Percentiles rank a stretch among this genome's conserved stretches.
Evolutionary conservation across 345 rosid species (phyloP).

Genomic region (Excoecaria cochinchinensis): DNA sequence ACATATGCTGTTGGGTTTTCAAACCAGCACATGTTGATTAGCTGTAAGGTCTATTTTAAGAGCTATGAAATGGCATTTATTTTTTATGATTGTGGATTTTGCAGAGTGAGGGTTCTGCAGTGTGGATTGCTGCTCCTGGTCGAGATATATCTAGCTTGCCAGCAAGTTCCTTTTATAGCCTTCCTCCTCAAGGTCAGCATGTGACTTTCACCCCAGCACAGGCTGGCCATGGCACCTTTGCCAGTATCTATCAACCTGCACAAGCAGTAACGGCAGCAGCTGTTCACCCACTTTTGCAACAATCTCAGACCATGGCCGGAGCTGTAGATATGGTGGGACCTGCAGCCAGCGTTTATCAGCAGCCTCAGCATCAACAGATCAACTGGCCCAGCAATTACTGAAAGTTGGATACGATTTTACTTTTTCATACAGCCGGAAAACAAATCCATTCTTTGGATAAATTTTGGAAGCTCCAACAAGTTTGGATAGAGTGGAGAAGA

Average conservation of each 20-base stretch:
- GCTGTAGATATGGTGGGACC: conserved; percentile 72
- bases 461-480: conserved; percentile 43
- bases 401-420: conserved; percentile 37
- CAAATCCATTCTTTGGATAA: conserved; percentile 36
- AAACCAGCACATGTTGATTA: background rate
- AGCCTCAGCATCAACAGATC: conserved; percentile 85
- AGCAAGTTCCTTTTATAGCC: conserved; percentile 71
- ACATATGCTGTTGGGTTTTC: background rate
- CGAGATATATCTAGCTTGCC: conserved; percentile 70
- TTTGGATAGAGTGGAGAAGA: conserved; percentile 39
- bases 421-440: conserved; percentile 35
- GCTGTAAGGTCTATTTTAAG: too few species aligned
- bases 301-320: conserved; percentile 70
- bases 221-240: conserved; percentile 63
- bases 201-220: conserved; percentile 71
- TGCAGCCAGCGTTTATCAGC: conserved; percentile 74
- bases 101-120: conserved; percentile 83
- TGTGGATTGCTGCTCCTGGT: conserved; percentile 82
- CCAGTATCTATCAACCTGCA: conserved; percentile 69
- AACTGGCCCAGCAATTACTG: conserved; percentile 90
- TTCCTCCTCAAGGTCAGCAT: conserved; percentile 87
- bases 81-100: conserved; percentile 25
- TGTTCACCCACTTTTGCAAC: conserved; percentile 74
- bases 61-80: background rate
- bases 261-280: conserved; percentile 67